Percentiles rank a stretch among this genome's conserved stretches.
These are phyloP conservation scores for Cenchrus purpureus DNA, from an alignment of 176 grass and related monocot species.

Conservation along the genomic window DNA sequence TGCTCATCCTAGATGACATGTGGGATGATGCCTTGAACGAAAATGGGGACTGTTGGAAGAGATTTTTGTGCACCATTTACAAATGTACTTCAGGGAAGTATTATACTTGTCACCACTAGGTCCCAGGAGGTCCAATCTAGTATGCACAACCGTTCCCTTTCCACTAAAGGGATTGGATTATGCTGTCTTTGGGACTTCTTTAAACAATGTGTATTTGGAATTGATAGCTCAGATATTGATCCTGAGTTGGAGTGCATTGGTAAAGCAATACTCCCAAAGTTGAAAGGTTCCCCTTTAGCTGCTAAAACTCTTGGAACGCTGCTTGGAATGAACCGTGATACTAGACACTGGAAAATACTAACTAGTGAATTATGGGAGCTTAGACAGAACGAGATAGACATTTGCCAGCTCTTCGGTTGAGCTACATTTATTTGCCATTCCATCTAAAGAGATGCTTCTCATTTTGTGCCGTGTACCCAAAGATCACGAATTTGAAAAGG, in stretches of 20 bases:
- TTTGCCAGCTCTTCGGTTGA: conserved; percentile 49
- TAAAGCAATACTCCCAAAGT: neutral
- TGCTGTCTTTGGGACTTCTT: neutral
- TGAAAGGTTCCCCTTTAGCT: neutral
- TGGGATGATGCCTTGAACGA: conserved; percentile 27
- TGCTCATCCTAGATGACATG: conserved; percentile 46
- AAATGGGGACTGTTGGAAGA: neutral
- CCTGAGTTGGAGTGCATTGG: neutral
- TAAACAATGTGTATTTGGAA: neutral
- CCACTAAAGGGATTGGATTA: neutral
- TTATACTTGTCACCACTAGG: conserved; percentile 42
- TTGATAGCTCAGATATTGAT: neutral
- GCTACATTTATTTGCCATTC: conserved; percentile 52
- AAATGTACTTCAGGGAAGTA: conserved; percentile 33
- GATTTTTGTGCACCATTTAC: conserved; percentile 15
- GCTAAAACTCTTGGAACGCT: neutral
- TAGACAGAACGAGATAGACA: conserved; percentile 11
- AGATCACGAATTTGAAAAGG: neutral
- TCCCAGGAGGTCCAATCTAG: neutral
- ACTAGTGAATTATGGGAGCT: conserved; percentile 44
- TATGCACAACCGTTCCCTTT: neutral
- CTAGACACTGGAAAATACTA: conserved; percentile 37
- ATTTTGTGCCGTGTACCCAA: conserved; percentile 51
- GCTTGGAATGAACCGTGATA: neutral
- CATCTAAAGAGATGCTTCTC: conserved; percentile 48